phyloP scores from a whole-genome alignment of 768 basidiomycete genomes.

The Pulveroboletus ravenelii region DNA sequence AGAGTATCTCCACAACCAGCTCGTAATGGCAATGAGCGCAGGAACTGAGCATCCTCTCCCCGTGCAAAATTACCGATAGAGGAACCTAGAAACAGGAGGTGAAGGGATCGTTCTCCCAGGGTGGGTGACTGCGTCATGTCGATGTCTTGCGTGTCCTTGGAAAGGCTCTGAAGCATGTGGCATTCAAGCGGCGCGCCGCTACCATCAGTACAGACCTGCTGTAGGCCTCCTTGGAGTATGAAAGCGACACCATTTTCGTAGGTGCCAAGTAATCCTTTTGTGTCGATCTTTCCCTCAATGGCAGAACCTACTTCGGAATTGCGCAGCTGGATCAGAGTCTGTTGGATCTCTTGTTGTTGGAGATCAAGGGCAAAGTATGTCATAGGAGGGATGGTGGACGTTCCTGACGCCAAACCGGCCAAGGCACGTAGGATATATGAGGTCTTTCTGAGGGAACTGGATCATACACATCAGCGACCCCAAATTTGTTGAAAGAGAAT shows the following conservation, averaged over 20 bases:
- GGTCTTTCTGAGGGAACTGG: conserved; percentile 83
- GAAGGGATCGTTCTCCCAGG: conserved; percentile 55
- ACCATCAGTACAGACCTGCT: background rate
- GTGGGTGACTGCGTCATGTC: conserved; percentile 37
- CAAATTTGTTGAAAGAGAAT: background rate
- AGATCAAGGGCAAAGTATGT: conserved; percentile 93
- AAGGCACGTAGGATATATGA: conserved; percentile 75
- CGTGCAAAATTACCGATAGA: conserved; percentile 88
- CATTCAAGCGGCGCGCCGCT: background rate
- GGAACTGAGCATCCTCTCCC: conserved; percentile 63
- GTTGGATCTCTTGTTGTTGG: conserved; percentile 78
- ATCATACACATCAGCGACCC: conserved; percentile 7
- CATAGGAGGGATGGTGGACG: conserved; percentile 43
- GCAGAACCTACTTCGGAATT: conserved; percentile 56
- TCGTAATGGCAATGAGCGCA: conserved; percentile 73
- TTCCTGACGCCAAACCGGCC: conserved; percentile 45
- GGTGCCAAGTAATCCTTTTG: conserved; percentile 85
- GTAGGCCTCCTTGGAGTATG: conserved; percentile 44
- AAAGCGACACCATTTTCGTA: conserved; percentile 87
- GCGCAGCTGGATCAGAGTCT: conserved; percentile 67
- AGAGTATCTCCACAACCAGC: conserved; percentile 75
- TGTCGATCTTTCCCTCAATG: conserved; percentile 67
- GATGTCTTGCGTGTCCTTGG: conserved; percentile 20
- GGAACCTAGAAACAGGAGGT: conserved; percentile 88
- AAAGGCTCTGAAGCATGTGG: conserved; percentile 20